Evolutionary conservation across 345 rosid species (phyloP).

Genomic region (Xanthoceras sorbifolium): DNA sequence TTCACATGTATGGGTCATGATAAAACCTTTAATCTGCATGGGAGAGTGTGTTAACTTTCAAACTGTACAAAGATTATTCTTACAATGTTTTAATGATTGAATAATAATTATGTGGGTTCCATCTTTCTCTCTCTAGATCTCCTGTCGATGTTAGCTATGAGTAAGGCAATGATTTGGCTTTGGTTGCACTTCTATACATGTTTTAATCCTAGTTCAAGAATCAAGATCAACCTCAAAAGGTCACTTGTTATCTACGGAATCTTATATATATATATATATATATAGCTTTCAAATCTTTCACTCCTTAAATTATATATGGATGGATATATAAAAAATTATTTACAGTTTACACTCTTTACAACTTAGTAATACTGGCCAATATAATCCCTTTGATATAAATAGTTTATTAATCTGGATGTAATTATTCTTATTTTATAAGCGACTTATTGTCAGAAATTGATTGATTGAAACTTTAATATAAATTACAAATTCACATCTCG

Average conservation of each 20-base stretch:
- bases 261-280: no score
- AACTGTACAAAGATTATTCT: conserved; percentile 34
- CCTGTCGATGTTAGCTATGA: not conserved
- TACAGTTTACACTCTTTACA: no score
- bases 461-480: no score
- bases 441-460: no score
- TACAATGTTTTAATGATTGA: not conserved
- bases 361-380: no score
- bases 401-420: no score
- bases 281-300: not conserved
- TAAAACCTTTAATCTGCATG: not conserved
- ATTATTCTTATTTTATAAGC: no score
- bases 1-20: conserved; percentile 4
- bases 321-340: no score
- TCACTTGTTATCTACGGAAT: not conserved
- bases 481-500: no score
- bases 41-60: conserved; percentile 25
- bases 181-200: not conserved
- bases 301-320: no score
- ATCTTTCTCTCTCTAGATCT: not conserved
- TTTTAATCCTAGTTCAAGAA: not conserved
- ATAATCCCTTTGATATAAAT: no score
- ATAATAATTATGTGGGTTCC: not conserved
- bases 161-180: not conserved
- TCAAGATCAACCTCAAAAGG: not conserved